Evolutionary conservation across 768 basidiomycete genomes (phyloP).

Genomic region (Leccinum arenicola): DNA sequence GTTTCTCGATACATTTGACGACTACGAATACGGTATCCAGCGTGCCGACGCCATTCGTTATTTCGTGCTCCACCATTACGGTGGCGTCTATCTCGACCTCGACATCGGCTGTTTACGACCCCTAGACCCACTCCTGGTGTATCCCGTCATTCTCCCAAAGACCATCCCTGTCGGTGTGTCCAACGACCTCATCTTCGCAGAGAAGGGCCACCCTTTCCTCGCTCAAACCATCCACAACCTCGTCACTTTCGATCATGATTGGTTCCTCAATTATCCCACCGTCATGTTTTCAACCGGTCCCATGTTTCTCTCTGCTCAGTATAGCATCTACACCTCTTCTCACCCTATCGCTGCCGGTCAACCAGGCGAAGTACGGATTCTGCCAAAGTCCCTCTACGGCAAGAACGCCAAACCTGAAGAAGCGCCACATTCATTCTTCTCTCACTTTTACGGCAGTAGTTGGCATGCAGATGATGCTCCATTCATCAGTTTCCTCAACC

Average conservation of each 20-base stretch:
- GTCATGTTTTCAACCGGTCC: slow-evolving; percentile 99
- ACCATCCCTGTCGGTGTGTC: slow-evolving; percentile 97
- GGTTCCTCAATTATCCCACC: slow-evolving; percentile 96
- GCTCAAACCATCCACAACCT: slow-evolving; percentile 92
- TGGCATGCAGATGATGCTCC: slow-evolving; percentile 99
- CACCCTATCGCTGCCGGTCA: slow-evolving; percentile 51
- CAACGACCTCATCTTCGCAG: slow-evolving; percentile 95
- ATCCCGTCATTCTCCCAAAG: slow-evolving; percentile 87
- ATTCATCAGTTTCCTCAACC: slow-evolving; percentile 90
- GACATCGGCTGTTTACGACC: slow-evolving; percentile 92
- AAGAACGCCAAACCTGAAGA: slow-evolving; percentile 87
- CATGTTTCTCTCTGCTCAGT: slow-evolving; percentile 97
- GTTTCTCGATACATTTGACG: slow-evolving; percentile 92
- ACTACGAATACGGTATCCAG: slow-evolving; percentile 88
- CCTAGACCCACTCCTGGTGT: slow-evolving; percentile 81
- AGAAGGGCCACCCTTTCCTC: slow-evolving; percentile 84
- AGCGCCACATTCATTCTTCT: slow-evolving; percentile 89
- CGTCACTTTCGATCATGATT: slow-evolving; percentile 87
- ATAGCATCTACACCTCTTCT: slow-evolving; percentile 78
- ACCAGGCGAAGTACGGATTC: slow-evolving; percentile 78
- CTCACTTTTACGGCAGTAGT: slow-evolving; percentile 96
- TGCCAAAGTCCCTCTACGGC: slow-evolving; percentile 96
- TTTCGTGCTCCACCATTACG: slow-evolving; percentile 93
- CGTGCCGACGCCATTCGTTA: slow-evolving; percentile 98
- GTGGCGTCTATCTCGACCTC: slow-evolving; percentile 94